Base-by-base conservation (phyloP, 1,139 yeast genomes). In the Cylindricascospora bacillispora region DNA sequence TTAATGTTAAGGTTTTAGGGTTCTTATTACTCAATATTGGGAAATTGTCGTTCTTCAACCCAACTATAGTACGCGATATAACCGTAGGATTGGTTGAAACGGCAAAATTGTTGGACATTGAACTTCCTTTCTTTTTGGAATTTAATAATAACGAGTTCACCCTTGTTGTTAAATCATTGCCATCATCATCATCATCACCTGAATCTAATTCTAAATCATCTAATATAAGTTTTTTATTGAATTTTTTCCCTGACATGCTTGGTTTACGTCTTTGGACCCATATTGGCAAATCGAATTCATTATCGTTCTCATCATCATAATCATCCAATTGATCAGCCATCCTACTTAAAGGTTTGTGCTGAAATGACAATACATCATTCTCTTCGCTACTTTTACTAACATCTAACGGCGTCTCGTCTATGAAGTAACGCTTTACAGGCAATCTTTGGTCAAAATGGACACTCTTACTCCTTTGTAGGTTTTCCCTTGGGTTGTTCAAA, bases 361-460 rank as follows among this genome's bases (percentile, higher is more conserved):
- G 34, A 33, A 34, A 35, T 28, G 41, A 34, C 22, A 40, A 25
- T 24, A 37, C 40, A 25, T 35, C 35, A 20, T 32, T 22, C 25
- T 30, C 36, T 16, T 30, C 32, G 22, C 15, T 23, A 7, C 23
- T 24, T 13, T 34, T 24, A 12, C 38, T 34, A 12, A 45, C 41
- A 24, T 37, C 43, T 24, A 35, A 30, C 12, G 54, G 52, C 13
- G 43, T 43, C 26, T 48, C 53, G 26, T 48, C 49, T 19, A 40
- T 36, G 15, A 40, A 32, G 26, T 43, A 49, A 17, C 38, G 40
- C 35, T 44, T 48, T 11, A 46, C 37, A 4, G 48, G 47, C 9
- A 49, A 36, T 20, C 41, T 35, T 25, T 43, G 49, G 27, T 44
- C 53, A 24, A 49, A 49, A 31, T 49, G 54, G 6, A 49, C 54